Evolutionary conservation across 768 basidiomycete species (phyloP), one percentile per base, ranked within the genome.

Genomic region (Trametes maxima): DNA sequence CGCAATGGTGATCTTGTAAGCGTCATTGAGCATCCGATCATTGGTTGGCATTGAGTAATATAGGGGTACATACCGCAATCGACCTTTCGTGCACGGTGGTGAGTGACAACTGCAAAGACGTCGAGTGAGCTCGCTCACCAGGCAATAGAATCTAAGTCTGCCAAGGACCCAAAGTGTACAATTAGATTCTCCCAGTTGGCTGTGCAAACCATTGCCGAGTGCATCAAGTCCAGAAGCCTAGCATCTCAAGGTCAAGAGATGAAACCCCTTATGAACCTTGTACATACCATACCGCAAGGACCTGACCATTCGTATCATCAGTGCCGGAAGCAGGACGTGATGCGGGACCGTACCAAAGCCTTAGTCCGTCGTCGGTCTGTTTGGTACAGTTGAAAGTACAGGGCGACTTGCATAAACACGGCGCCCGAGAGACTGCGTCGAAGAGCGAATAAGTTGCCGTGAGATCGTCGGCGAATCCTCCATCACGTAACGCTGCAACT

Each of bases 141-240:
- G 25, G 52, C 49, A 10, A 64, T 64, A 33, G 46, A 57, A 36
- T 64, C 62, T 24, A 59, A 24, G n/a, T 40, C 53, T 0, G 28
- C 67, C 3, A 19, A 42, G 17, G 62, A 46, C 10, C 65, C 65
- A 43, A 58, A 68, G 42, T 65, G 51, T 28, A 36, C 47, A 33
- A 66, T 46, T 19, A 68, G 51, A 39, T 66, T 62, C 40, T 62
- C 49, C 67, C 67, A 68, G 48, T 66, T 66, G 2, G 59, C 54
- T 17, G 60, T 50, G 28, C 51, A 57, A 5, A 65, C 56, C 59
- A 66, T 62, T 7, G 61, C 50, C 3, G 65, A 64, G n/a, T 68
- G 67, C 0, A 56, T 16, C 5, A 60, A 5, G 39, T 68, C 67
- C 16, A 68, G 51, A 7, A 56, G 8, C 53, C 60, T 57, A 21